phyloP scores from a whole-genome alignment of 345 rosid species.

The Eucalyptus pauciflora region DNA sequence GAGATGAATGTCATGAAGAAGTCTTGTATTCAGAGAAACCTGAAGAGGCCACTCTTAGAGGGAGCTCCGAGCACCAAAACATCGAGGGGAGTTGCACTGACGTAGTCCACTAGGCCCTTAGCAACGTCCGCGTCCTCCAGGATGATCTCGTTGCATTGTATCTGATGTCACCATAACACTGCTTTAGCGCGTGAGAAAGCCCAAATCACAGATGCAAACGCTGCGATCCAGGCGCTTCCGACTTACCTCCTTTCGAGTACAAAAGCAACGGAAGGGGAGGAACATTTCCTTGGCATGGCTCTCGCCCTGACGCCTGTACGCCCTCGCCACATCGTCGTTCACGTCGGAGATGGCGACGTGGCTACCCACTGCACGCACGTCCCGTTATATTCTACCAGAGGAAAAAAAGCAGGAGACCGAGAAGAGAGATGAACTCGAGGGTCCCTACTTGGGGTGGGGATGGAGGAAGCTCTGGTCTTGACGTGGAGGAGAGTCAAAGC shows the following conservation, averaged over 20 bases:
- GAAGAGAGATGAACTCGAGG: background rate
- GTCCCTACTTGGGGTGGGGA: slow-evolving; percentile 18
- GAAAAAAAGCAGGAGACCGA: background rate
- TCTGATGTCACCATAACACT: slow-evolving; percentile 18
- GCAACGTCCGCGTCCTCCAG: slow-evolving; percentile 43
- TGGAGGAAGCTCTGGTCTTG: slow-evolving; percentile 20
- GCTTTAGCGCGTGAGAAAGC: background rate
- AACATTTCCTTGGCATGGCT: slow-evolving; percentile 38
- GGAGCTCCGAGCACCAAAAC: slow-evolving; percentile 48
- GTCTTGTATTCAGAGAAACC: slow-evolving; percentile 14
- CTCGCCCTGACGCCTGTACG: slow-evolving; percentile 9
- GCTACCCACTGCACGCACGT: slow-evolving; percentile 23
- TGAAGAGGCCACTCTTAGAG: slow-evolving; percentile 42
- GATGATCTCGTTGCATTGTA: slow-evolving; percentile 43
- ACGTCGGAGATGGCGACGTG: slow-evolving; percentile 4
- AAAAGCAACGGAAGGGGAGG: slow-evolving; percentile 84
- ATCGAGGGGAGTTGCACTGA: slow-evolving; percentile 11
- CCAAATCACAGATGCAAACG: background rate
- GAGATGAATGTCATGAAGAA: background rate
- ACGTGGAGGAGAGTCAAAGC: slow-evolving; percentile 62
- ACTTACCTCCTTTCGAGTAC: slow-evolving; percentile 69
- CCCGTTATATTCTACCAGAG: background rate
- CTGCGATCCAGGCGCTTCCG: background rate
- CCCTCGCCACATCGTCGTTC: slow-evolving; percentile 10
- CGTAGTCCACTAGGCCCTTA: slow-evolving; percentile 46